Percentiles rank a stretch among this genome's conserved stretches.
Conservation (phyloP, 495 filamentous ascomycete genomes). For the Daldinia childiae region DNA sequence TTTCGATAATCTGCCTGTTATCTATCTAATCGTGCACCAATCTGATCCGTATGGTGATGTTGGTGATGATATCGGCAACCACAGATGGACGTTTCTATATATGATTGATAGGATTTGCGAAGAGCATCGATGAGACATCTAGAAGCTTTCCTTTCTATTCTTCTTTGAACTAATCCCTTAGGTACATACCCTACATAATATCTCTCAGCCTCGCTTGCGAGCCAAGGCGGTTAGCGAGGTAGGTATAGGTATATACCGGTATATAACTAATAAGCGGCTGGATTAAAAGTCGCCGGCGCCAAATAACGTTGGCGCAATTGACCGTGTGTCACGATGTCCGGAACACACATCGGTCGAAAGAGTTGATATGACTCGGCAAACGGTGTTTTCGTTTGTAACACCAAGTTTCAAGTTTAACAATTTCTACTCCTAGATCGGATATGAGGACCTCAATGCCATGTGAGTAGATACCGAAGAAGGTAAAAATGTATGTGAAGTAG, state of each 20-base stretch:
- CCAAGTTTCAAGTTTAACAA: conserved; percentile 3
- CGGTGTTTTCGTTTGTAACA: conserved; percentile 13
- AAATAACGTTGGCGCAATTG: conserved; percentile 24
- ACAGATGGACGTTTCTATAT: neutral
- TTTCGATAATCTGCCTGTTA: neutral
- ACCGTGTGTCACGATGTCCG: conserved; percentile 27
- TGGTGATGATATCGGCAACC: conserved; percentile 3
- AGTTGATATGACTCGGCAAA: conserved; percentile 7
- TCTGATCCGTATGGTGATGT: neutral
- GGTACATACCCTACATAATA: too few species aligned
- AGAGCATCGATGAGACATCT: conserved; percentile 5
- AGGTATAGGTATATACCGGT: neutral
- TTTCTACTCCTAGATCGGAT: neutral
- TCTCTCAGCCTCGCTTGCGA: conserved; percentile 6
- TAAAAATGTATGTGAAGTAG: neutral
- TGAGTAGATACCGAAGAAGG: conserved; percentile 11
- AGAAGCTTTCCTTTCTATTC: neutral
- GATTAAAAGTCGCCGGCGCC: conserved; percentile 4
- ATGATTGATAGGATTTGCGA: neutral
- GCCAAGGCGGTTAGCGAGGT: conserved; percentile 10
- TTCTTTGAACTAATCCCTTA: neutral
- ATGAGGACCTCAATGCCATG: conserved; percentile 10
- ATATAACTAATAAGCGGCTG: conserved; percentile 9
- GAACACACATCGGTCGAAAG: conserved; percentile 19
- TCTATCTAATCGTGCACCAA: neutral